Conservation (phyloP, 1,284 basidiomycete genomes). For the Psilocybe mexicana region DNA sequence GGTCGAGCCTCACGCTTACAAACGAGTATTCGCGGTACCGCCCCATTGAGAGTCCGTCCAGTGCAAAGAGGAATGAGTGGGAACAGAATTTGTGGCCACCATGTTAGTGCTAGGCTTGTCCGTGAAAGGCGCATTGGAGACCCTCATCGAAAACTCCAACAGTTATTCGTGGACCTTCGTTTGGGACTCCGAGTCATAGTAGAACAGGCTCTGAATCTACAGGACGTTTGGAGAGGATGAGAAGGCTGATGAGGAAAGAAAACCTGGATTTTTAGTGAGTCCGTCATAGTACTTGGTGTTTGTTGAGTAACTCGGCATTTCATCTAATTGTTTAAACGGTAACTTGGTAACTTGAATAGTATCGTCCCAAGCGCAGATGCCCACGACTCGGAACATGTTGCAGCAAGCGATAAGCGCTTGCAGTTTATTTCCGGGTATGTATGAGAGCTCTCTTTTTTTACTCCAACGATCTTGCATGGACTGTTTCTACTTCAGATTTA, state of each 20-base stretch:
- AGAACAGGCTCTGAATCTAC: constrained; percentile 52
- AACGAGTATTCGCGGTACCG: too few relatives aligned
- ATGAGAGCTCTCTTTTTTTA: not conserved
- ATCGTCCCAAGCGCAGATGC: constrained; percentile 83
- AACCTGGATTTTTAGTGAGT: constrained; percentile 84
- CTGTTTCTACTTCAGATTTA: constrained; percentile 58
- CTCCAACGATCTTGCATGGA: not conserved
- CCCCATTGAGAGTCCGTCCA: too few relatives aligned
- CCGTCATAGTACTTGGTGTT: not conserved
- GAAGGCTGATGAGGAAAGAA: constrained; percentile 72
- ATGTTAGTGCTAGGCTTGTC: too few relatives aligned
- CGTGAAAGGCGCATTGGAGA: too few relatives aligned
- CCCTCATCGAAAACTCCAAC: too few relatives aligned
- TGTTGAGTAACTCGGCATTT: not conserved
- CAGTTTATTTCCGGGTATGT: constrained; percentile 79
- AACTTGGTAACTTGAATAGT: constrained; percentile 25
- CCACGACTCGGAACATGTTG: constrained; percentile 87
- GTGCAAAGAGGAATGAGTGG: too few relatives aligned
- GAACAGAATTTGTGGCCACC: too few relatives aligned
- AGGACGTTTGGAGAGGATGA: constrained; percentile 64
- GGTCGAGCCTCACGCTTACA: too few relatives aligned
- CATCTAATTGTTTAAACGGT: constrained; percentile 1
- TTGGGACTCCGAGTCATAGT: constrained; percentile 24
- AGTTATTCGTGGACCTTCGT: too few relatives aligned
- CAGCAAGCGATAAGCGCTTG: constrained; percentile 77